These are phyloP conservation scores for Penicillium waksmanii DNA, from an alignment of 495 filamentous ascomycete genomes.

Conservation along the genomic window DNA sequence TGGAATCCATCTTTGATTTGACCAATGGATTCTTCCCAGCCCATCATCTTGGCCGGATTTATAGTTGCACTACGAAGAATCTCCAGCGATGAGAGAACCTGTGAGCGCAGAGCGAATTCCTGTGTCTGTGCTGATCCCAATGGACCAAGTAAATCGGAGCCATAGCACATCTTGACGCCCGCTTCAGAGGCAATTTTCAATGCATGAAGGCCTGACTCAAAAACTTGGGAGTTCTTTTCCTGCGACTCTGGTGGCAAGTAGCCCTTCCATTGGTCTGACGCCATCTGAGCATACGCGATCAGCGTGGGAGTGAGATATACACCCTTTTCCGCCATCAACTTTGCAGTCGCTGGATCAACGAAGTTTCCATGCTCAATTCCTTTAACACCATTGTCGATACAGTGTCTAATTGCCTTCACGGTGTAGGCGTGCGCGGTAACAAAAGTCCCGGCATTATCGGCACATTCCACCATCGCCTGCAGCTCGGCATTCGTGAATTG, in stretches of 20 bases:
- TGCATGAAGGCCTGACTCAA: slow-evolving; percentile 46
- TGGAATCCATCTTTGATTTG: slow-evolving; percentile 44
- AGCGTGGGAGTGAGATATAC: slow-evolving; percentile 58
- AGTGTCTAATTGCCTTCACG: slow-evolving; percentile 51
- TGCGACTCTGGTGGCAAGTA: slow-evolving; percentile 47
- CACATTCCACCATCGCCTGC: slow-evolving; percentile 50
- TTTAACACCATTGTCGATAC: slow-evolving; percentile 55
- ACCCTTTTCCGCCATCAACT: slow-evolving; percentile 47
- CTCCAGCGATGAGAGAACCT: slow-evolving; percentile 44
- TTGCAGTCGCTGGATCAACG: slow-evolving; percentile 52
- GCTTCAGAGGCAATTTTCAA: slow-evolving; percentile 50
- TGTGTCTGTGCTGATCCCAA: slow-evolving; percentile 49
- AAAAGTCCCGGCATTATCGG: slow-evolving; percentile 50
- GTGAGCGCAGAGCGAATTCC: slow-evolving; percentile 52
- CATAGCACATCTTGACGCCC: slow-evolving; percentile 58
- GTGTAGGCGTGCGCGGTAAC: slow-evolving; percentile 63
- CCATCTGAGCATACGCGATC: slow-evolving; percentile 55
- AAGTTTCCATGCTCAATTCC: slow-evolving; percentile 63
- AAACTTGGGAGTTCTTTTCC: slow-evolving; percentile 51
- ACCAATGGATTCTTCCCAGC: slow-evolving; percentile 45
- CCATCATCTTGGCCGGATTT: slow-evolving; percentile 51
- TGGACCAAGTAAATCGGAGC: slow-evolving; percentile 56
- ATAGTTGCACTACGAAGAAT: slow-evolving; percentile 56
- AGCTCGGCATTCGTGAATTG: slow-evolving; percentile 60
- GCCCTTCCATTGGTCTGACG: slow-evolving; percentile 39